A percentile compares a stretch with the other conserved stretches of the same genome.
Conservation (phyloP, 345 rosid genomes). For the Arabis hirsuta region DNA sequence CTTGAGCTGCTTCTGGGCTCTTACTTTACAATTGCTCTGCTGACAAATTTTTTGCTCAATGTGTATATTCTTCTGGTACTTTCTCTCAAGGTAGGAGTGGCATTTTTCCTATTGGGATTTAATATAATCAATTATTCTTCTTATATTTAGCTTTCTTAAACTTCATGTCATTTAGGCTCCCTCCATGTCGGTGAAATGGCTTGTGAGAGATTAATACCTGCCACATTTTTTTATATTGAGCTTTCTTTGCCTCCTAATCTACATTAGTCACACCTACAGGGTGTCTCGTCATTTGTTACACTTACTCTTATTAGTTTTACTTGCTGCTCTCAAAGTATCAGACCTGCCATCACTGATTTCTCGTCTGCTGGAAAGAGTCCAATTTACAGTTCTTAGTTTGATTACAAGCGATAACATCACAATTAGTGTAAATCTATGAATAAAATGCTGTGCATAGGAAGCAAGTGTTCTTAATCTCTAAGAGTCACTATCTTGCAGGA, state of each 20-base stretch:
- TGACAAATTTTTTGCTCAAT: conserved; percentile 77
- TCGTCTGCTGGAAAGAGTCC: conserved; percentile 7
- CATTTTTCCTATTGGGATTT: conserved; percentile 13
- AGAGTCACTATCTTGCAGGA: conserved; percentile 9
- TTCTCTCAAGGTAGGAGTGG: conserved; percentile 72
- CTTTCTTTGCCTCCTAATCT: background rate
- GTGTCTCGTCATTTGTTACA: background rate
- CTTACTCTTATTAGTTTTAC: background rate
- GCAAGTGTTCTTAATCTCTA: conserved; percentile 15
- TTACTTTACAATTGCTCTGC: conserved; percentile 63
- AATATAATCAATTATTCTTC: background rate
- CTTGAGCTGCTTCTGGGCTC: conserved; percentile 72
- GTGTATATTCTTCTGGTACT: conserved; percentile 75
- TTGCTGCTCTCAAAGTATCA: background rate
- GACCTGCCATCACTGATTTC: background rate
- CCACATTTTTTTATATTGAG: background rate
- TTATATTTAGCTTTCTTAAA: background rate
- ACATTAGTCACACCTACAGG: background rate
- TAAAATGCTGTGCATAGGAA: conserved; percentile 3
- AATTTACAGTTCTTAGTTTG: conserved; percentile 18
- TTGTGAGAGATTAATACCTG: background rate
- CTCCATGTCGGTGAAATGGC: background rate
- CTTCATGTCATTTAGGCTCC: background rate
- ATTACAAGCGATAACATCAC: background rate
- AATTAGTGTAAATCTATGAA: background rate